Evolutionary conservation across 352 stramenopile species (phyloP), one percentile per base, ranked within the genome.

Genomic region (Blastocystis sp.): DNA sequence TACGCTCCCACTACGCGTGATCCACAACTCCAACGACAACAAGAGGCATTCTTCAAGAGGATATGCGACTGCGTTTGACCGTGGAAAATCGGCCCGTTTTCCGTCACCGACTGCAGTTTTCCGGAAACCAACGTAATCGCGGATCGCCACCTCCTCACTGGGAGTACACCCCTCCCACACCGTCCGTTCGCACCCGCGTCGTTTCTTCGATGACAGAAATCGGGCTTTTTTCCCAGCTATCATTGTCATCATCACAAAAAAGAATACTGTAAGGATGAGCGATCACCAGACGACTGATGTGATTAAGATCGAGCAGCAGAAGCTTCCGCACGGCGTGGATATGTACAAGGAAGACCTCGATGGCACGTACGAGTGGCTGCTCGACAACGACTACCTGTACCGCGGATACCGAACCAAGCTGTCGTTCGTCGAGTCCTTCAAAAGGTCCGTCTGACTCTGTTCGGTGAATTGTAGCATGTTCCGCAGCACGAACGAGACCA

Each of bases 331-430:
- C 31, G 74, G 74, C 50, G 74, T 89, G 26, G 79, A 89, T 77
- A 62, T 80, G 50, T 77, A 65, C 41, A 89, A 89, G 67, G 79
- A 89, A n/a, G 79, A 89, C 26, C 45, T 89, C 12, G 79, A 89
- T 66, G 79, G 79, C 66, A 29, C 37, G 45, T 89, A 65, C 29
- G 62, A 45, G 63, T 89, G 67, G 63, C 35, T 89, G 19, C 60
- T 63, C 29, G 79, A 89, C 9, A 89, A 89, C 45, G 79, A 89
- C 31, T 89, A 89, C 29, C 33, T 89, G 10, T 80, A 89, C 51
- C 63, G 63, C 19, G 79, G 79, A 66, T 89, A 89, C 41, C 6
- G 79, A 62, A 89, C 67, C 19, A 60, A 77, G 19, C 33, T 89
- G 45, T 66, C 79, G 21, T 89, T 89, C 29, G 33, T 26, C 21